Conservation (phyloP, 306 rosid genomes). For the Lathyrus aphaca region DNA sequence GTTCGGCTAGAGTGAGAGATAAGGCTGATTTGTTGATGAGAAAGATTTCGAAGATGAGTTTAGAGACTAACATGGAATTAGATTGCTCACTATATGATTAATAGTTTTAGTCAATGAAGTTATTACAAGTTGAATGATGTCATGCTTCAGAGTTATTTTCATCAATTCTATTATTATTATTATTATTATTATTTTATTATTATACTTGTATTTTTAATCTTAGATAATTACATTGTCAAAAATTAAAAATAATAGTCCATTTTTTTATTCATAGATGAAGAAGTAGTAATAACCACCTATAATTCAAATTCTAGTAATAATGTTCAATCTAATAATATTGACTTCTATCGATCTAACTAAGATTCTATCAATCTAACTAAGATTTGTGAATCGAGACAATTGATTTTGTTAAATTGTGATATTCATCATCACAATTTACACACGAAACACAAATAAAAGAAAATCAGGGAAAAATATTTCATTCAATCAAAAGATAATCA, state of each 20-base stretch:
- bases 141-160: not conserved
- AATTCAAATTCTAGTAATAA: too few relatives aligned
- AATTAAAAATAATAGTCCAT: not conserved
- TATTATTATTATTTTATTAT: not conserved
- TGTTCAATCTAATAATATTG: too few relatives aligned
- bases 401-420: too few relatives aligned
- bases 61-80: conserved; percentile 40
- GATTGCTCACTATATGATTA: conserved; percentile 35
- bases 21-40: conserved; percentile 67
- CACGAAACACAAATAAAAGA: too few relatives aligned
- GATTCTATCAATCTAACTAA: too few relatives aligned
- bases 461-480: too few relatives aligned
- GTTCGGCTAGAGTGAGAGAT: conserved; percentile 64
- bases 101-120: conserved; percentile 4
- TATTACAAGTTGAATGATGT: not conserved
- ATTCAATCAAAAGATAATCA: too few relatives aligned
- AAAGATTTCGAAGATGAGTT: conserved; percentile 52
- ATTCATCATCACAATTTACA: too few relatives aligned
- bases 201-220: not conserved
- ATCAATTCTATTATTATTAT: not conserved
- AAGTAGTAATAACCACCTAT: too few relatives aligned
- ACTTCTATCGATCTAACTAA: too few relatives aligned
- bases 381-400: too few relatives aligned
- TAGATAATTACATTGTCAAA: not conserved
- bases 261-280: not conserved